Evolutionary conservation across 768 basidiomycete genomes (phyloP), one percentile per base, ranked within the genome.

Genomic region (Antrodiella citrinella): DNA sequence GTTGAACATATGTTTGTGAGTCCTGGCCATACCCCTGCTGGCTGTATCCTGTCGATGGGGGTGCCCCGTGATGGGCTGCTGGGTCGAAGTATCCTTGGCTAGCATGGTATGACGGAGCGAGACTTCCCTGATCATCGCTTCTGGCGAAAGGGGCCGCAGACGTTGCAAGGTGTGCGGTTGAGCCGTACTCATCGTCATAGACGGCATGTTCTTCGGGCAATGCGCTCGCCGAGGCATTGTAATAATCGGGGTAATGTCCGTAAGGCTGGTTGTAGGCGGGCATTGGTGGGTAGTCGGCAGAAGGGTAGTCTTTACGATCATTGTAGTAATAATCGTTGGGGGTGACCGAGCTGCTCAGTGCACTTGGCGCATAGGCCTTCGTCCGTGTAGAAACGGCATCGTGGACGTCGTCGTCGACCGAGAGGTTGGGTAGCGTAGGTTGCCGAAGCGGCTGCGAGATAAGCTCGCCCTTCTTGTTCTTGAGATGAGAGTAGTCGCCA

Each of bases 381-480:
- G 82, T 73, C 42, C 68, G 70, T 18, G 78, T 76, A 3, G 82
- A 77, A 1, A 69, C 66, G 46, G 80, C 72, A 52, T 84, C 81
- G 48, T 75, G 65, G 41, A 71, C 60, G 56, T 86, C 83, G 55
- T 93, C 88, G 49, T 94, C 86, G 43, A 96, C 75, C n/a, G 81
- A 83, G 45, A 99, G 74, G 55, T 88, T 89, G 12, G 96, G 96
- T 26, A 98, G 77, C 7, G 96, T 99, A 1, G 96, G 96, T 67
- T 96, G 92, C 18, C 92, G 91, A 4, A 91, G 75, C 9, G 84
- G 85, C 57, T 84, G 78, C n/a, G 74, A 80, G 49, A 89, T 75
- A 60, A 86, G 68, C 62, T 90, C 84, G 50, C 91, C 93, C 64
- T 89, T 92, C 75, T 89, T 90, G 71, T 91, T 91, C 75, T 88